Conservation (phyloP, 2,329 filamentous ascomycete species). For the Penicillium capsulatum region DNA sequence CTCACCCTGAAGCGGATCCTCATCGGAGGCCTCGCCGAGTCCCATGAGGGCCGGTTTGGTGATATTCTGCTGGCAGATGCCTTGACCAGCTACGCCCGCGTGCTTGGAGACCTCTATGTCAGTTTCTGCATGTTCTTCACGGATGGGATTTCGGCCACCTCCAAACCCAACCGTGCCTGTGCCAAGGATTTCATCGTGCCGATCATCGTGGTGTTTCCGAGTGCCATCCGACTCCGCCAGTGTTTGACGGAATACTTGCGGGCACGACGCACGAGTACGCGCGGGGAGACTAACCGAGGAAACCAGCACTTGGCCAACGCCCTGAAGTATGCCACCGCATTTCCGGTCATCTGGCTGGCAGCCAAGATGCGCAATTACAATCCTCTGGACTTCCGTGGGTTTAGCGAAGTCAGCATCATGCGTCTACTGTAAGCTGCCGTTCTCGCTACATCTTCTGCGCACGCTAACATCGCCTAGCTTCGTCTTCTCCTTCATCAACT, state of each 20-base stretch:
- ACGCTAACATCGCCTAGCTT: constrained; percentile 53
- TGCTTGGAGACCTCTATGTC: constrained; percentile 84
- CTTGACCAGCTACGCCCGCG: constrained; percentile 89
- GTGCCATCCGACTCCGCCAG: constrained; percentile 80
- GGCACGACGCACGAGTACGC: constrained; percentile 53
- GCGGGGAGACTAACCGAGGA: constrained; percentile 59
- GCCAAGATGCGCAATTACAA: constrained; percentile 65
- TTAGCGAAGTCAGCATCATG: constrained; percentile 54
- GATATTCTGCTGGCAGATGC: constrained; percentile 93
- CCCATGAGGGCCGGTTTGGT: constrained; percentile 87
- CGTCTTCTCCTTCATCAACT: constrained; percentile 72
- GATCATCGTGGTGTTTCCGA: constrained; percentile 77
- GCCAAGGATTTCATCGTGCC: constrained; percentile 77
- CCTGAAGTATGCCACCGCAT: constrained; percentile 87
- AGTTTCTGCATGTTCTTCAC: constrained; percentile 87
- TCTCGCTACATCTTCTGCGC: neutral
- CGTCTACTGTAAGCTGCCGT: constrained; percentile 48
- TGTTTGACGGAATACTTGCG: constrained; percentile 84
- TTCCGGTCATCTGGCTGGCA: constrained; percentile 81
- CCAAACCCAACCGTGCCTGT: constrained; percentile 73
- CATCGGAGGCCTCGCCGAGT: constrained; percentile 79
- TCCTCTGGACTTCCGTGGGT: constrained; percentile 46
- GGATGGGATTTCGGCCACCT: constrained; percentile 66
- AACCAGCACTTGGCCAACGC: constrained; percentile 91
- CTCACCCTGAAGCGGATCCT: constrained; percentile 71